Percentiles rank a stretch among this genome's conserved stretches.
These are phyloP conservation scores for Dictyostelium discoideum DNA, from an alignment of 78 protist species.

Conservation along the genomic window DNA sequence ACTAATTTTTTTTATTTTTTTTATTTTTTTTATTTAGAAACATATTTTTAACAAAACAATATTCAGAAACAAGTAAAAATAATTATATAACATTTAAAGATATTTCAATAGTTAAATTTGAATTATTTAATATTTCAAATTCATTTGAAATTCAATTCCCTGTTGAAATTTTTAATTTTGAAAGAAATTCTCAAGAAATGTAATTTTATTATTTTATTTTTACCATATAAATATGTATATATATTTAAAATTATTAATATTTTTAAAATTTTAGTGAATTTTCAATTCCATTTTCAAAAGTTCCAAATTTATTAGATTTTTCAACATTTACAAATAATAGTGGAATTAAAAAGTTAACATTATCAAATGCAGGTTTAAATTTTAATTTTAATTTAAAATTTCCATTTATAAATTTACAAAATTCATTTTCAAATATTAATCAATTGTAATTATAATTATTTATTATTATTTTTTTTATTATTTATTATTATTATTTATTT, in stretches of 20 bases:
- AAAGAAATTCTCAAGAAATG: not conserved
- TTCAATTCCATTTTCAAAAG: not conserved
- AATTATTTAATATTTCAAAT: not conserved
- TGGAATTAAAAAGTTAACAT: not conserved
- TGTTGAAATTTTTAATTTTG: not conserved
- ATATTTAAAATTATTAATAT: not conserved
- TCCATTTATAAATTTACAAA: not conserved
- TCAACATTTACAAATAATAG: not conserved
- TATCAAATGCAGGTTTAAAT: not conserved
- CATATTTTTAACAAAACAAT: not conserved
- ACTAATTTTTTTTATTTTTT: too few species aligned
- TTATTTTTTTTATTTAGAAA: not conserved
- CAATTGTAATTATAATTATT: not conserved
- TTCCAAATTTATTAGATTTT: not conserved
- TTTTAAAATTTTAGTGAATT: not conserved
- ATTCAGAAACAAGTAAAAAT: not conserved
- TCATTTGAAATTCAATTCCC: not conserved
- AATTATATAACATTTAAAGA: not conserved
- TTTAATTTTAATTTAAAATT: not conserved
- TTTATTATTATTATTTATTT: too few species aligned
- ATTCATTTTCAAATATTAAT: not conserved
- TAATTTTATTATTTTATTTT: not conserved
- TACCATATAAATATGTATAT: not conserved
- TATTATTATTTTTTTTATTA: too few species aligned
- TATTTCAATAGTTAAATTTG: not conserved